Evolutionary conservation across 495 filamentous ascomycete genomes (phyloP), one percentile per base, ranked within the genome.

Genomic region (Elasticomyces elasticus): DNA sequence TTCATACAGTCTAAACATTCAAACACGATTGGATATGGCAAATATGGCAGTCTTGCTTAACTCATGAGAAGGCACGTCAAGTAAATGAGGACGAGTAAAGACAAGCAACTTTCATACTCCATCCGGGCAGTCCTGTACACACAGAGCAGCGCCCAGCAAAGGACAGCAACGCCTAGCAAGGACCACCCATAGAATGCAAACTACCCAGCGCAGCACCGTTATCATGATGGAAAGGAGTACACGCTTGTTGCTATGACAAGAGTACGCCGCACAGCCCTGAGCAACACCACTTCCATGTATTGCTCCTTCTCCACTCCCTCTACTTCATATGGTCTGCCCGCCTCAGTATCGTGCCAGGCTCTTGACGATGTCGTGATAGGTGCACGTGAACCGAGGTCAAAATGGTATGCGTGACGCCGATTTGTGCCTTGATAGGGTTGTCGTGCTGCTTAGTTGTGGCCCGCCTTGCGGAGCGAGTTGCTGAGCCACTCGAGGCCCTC

Each of bases 401-500:
- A 28, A 15, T 30, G 6, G 6, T 25, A 12, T 19, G 25, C 22
- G n/a, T 49, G 45, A 24, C 5, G 35, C 15, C 48, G 27, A 28
- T 55, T 55, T 27, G 52, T 55, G 55, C 55, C 7, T 22, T 52
- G 41, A 25, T 43, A 2, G 10, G 45, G n/a, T 40, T 25, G 42
- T 13, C 33, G 45, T 15, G 15, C 1, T 12, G 38, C 45, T 52
- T 91, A 94, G 71, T 83, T 78, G 73, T 85, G 86, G 69, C 85
- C 85, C 65, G 85, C 82, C 81, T 94, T 94, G 72, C 86, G 82
- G 76, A 98, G 86, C 64, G 88, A 86, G 74, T 85, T 87, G 74
- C 89, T 87, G 69, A 99, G 84, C 92, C 92, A 99, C 75, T 99
- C 92, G 63, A 99, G 85, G 83, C 92, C 92, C 76, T 99, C 92